Percentiles rank a stretch among this genome's conserved stretches.
Conservation (phyloP, 352 stramenopile species). For the Albugo laibachii region DNA sequence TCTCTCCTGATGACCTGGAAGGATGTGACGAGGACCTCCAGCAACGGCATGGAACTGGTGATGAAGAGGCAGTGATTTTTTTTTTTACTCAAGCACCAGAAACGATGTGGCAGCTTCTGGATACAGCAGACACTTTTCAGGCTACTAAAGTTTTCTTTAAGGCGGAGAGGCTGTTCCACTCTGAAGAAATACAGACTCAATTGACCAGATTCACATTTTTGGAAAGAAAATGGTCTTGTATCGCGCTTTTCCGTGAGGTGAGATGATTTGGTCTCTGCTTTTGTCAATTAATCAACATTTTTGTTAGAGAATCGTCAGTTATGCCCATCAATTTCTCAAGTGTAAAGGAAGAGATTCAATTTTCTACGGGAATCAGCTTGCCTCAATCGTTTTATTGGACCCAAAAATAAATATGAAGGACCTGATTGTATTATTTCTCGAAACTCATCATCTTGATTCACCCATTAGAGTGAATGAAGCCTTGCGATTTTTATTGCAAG, state of each 20-base stretch:
- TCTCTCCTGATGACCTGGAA: not conserved
- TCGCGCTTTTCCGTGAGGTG: constrained; percentile 42
- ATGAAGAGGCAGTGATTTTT: constrained; percentile 15
- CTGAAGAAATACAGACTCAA: too few relatives aligned
- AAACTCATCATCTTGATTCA: constrained; percentile 2
- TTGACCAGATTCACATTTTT: constrained; percentile 30
- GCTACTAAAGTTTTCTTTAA: constrained; percentile 25
- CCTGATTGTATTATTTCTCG: constrained; percentile 25
- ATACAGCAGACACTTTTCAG: constrained; percentile 32
- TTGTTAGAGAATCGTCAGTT: constrained; percentile 22
- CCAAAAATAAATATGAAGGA: constrained; percentile 11
- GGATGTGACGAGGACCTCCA: not conserved
- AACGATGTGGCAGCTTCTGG: constrained; percentile 44
- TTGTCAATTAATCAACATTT: not conserved
- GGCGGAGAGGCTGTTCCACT: constrained; percentile 7
- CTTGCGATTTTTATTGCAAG: too few relatives aligned
- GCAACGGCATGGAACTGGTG: not conserved
- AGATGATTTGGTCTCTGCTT: not conserved
- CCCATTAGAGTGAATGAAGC: too few relatives aligned
- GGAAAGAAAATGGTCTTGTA: constrained; percentile 35
- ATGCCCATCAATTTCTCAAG: constrained; percentile 23
- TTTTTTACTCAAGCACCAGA: constrained; percentile 39
- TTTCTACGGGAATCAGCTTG: constrained; percentile 55
- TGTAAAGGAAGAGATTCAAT: constrained; percentile 24
- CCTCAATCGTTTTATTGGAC: constrained; percentile 20